Base-by-base conservation (phyloP, 1,284 basidiomycete species). In the Cutaneotrichosporon sp. region DNA sequence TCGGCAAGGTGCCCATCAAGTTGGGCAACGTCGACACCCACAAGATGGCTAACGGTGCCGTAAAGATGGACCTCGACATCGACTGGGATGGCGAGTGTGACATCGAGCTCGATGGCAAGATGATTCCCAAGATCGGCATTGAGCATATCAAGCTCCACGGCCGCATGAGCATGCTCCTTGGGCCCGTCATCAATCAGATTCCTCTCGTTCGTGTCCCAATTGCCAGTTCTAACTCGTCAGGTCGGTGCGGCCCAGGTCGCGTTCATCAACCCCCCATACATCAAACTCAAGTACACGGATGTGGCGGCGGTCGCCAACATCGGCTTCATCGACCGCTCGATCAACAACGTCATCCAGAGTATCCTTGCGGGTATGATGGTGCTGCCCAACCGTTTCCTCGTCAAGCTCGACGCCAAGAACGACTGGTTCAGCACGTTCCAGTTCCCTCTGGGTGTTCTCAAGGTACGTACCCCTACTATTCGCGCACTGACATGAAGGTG, bases 321-420 rank as follows among this genome's bases (percentile, higher is more conserved):
- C 7, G 36, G 60, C 51, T 59, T 65, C 36, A 62, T 65, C 36
- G 64, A 65, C 57, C 16, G 40, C 26, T 26, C 49, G 52, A 61
- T 65, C 52, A 47, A n/a, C 46, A 61, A 50, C 21, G 36, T 65
- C 32, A 31, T 65, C 9, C 18, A 22, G 60, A 21, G 60, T 51
- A 56, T 65, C 60, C 55, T 65, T 31, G 56, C 42, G n/a, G 47
- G 40, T 14, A 65, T 65, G 64, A 57, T 52, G 18, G 64, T 65
- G n/a, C 64, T 65, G 8, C 64, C 64, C 36, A 65, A 65, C 64
- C 64, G 64, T 56, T 65, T 65, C 64, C 56, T 65, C 14, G 52
- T 65, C 57, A 65, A 62, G 64, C 64, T 65, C 8, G 64, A 65
- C 46, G 34, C 60, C n/a, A 16, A 46, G 22, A 42, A 42, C 51